Conservation (phyloP, 2,329 filamentous ascomycete genomes). For the Ramichloridium luteum region DNA sequence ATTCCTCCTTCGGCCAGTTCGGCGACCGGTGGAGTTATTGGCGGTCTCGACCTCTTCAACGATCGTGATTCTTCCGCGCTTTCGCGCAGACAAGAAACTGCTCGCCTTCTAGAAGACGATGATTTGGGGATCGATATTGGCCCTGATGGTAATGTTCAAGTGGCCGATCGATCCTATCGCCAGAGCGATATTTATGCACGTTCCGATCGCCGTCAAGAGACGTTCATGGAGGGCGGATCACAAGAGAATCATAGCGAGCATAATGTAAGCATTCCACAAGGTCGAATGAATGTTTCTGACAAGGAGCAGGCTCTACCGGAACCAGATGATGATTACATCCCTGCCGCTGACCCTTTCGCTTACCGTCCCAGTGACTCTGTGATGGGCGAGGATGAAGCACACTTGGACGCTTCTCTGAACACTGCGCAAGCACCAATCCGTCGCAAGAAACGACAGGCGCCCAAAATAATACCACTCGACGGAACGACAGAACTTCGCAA, state of each 20-base stretch:
- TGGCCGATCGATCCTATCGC: too few species aligned
- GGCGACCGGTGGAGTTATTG: slow-evolving; percentile 29
- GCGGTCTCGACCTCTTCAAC: slow-evolving; percentile 28
- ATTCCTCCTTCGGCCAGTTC: slow-evolving; percentile 30
- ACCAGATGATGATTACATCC: too few species aligned
- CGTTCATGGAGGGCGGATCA: too few species aligned
- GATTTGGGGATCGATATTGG: slow-evolving; percentile 33
- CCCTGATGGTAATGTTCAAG: slow-evolving; percentile 47
- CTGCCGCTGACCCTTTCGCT: too few species aligned
- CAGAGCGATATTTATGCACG: too few species aligned
- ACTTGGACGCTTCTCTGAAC: slow-evolving; percentile 24
- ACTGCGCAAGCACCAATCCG: slow-evolving; percentile 29
- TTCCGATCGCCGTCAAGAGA: too few species aligned
- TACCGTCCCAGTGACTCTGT: too few species aligned
- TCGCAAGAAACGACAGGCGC: slow-evolving; percentile 25
- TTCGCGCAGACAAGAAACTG: slow-evolving; percentile 11
- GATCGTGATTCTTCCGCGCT: slow-evolving; percentile 30
- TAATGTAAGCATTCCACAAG: too few species aligned
- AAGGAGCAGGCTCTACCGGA: too few species aligned
- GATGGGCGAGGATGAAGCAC: slow-evolving; percentile 17
- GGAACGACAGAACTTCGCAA: slow-evolving; percentile 41
- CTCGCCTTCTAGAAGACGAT: slow-evolving; percentile 15
- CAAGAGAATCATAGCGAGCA: too few species aligned
- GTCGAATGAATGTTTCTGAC: too few species aligned
- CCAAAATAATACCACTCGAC: slow-evolving; percentile 36